A percentile compares a stretch with the other conserved stretches of the same genome.
Conservation (phyloP, 2,329 filamentous ascomycete genomes). For the Neofusicoccum ribis region DNA sequence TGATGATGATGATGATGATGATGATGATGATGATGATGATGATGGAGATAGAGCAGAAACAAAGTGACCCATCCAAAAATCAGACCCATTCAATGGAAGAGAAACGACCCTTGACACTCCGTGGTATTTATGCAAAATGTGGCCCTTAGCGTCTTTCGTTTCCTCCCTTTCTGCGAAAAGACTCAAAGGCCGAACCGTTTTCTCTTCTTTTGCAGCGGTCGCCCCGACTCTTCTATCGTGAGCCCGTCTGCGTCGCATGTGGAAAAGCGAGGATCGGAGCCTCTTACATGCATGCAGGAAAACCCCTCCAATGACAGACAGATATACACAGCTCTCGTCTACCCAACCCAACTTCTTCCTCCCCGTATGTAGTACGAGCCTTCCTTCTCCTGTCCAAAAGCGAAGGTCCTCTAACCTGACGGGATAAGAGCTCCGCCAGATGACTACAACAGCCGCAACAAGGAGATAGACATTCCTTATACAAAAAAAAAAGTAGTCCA, state of each 20-base stretch:
- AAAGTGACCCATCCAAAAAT: neutral
- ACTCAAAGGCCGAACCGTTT: neutral
- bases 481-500: neutral
- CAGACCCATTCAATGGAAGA: neutral
- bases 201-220: neutral
- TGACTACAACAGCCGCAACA: neutral
- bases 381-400: too few species aligned
- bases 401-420: too few species aligned
- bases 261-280: too few species aligned
- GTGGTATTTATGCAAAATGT: conserved; percentile 17
- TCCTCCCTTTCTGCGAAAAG: neutral
- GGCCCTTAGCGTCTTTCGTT: neutral
- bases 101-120: neutral
- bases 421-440: too few species aligned
- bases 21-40: neutral
- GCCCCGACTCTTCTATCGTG: too few species aligned
- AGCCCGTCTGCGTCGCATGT: too few species aligned
- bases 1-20: neutral
- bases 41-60: neutral
- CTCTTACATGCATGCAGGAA: too few species aligned
- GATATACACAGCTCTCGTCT: neutral
- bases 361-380: too few species aligned
- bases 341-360: neutral
- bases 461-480: neutral
- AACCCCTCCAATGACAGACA: too few species aligned